These are phyloP conservation scores for Pichia ethanolica DNA, from an alignment of 805 yeast genomes.

Conservation along the genomic window DNA sequence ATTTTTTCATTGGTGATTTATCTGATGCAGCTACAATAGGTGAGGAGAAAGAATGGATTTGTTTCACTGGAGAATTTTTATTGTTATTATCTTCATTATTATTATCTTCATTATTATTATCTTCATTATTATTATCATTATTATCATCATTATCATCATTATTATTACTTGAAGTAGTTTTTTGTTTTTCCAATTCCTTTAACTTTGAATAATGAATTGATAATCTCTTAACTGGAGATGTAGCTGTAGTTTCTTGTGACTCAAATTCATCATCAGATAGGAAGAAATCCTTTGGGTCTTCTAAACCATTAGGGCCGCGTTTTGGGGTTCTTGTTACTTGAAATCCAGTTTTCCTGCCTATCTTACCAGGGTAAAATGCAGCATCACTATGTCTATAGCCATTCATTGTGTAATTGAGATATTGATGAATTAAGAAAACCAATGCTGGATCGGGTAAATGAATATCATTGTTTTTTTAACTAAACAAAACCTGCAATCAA, in stretches of 20 bases:
- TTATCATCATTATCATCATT: no score
- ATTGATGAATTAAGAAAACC: not conserved
- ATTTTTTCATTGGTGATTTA: no score
- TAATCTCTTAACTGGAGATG: slow-evolving; percentile 9
- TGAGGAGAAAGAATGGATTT: no score
- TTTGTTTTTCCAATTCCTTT: not conserved
- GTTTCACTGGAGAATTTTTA: no score
- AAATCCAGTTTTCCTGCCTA: slow-evolving; percentile 62
- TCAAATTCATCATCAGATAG: slow-evolving; percentile 39
- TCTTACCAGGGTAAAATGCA: slow-evolving; percentile 42
- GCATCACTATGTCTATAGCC: slow-evolving; percentile 29
- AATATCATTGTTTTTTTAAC: no score
- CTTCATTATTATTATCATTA: no score
- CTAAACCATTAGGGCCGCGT: slow-evolving; percentile 57
- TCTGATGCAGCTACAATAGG: no score
- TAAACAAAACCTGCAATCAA: no score
- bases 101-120: no score
- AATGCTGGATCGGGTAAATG: no score
- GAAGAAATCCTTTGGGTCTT: slow-evolving; percentile 63
- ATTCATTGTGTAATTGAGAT: not conserved
- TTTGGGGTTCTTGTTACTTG: slow-evolving; percentile 29
- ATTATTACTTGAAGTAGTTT: not conserved
- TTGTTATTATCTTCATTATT: no score
- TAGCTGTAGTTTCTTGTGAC: slow-evolving; percentile 10
- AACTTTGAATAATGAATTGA: slow-evolving; percentile 5